Conservation (phyloP, 257 asterid species). For the Lycium ferocissimum region DNA sequence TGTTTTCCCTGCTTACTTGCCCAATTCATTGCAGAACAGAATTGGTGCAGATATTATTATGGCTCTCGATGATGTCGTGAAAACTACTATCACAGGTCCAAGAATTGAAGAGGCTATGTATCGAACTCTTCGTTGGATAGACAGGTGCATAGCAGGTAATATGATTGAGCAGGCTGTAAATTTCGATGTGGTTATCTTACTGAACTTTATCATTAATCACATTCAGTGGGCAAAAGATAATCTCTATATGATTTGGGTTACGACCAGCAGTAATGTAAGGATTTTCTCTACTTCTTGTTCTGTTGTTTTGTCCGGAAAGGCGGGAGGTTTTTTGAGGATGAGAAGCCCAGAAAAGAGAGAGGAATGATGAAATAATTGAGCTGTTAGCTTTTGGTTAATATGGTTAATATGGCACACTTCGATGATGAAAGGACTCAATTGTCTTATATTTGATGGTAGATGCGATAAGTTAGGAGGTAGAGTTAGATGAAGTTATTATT, state of each 20-base stretch:
- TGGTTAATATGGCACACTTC: conserved; percentile 6
- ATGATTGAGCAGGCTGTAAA: conserved; percentile 6
- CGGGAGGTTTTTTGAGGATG: conserved; percentile 9
- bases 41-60: conserved; percentile 99
- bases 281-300: conserved; percentile 3
- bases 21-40: conserved; percentile 69
- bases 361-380: background rate
- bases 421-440: background rate
- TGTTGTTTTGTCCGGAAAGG: background rate
- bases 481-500: conserved; percentile 7
- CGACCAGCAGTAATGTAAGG: background rate
- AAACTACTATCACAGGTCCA: conserved; percentile 94
- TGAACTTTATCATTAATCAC: conserved; percentile 18
- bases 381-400: background rate
- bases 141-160: conserved; percentile 93
- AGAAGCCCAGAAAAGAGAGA: background rate
- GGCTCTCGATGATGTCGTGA: conserved; percentile 99
- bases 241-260: background rate
- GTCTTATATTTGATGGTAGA: conserved; percentile 10
- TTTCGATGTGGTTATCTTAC: background rate
- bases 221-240: background rate
- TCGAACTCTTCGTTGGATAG: conserved; percentile 99
- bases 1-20: conserved; percentile 27
- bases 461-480: background rate
- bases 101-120: conserved; percentile 97